Evolutionary conservation across 2,329 filamentous ascomycete genomes (phyloP).

Genomic region (Epichloe typhina): DNA sequence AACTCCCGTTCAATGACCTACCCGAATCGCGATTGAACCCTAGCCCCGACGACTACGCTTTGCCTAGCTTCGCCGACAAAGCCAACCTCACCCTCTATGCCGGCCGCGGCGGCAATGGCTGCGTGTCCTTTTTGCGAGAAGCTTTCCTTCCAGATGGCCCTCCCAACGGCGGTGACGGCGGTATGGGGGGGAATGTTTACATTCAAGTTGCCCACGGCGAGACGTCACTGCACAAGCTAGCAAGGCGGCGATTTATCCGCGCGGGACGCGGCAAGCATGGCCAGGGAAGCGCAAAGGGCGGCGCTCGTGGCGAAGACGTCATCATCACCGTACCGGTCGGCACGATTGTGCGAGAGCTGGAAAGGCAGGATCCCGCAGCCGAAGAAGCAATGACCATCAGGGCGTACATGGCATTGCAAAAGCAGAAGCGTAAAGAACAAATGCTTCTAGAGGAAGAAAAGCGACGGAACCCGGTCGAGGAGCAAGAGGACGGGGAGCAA

Average conservation of each 20-base stretch:
- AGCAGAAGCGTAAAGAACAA: slow-evolving; percentile 19
- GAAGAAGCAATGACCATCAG: slow-evolving; percentile 40
- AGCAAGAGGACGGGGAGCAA: slow-evolving; percentile 6
- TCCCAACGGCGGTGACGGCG: slow-evolving; percentile 89
- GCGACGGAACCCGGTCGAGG: slow-evolving; percentile 7
- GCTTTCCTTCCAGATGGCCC: slow-evolving; percentile 82
- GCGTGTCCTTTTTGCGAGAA: slow-evolving; percentile 86
- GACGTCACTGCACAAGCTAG: slow-evolving; percentile 85
- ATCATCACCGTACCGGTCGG: slow-evolving; percentile 86
- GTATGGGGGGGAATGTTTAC: slow-evolving; percentile 92
- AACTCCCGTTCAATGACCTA: slow-evolving; percentile 22
- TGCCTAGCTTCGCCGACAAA: slow-evolving; percentile 75
- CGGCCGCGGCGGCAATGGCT: slow-evolving; percentile 77
- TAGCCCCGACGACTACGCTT: slow-evolving; percentile 68
- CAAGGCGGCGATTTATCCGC: slow-evolving; percentile 59
- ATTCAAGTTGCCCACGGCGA: slow-evolving; percentile 87
- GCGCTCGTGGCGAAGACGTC: slow-evolving; percentile 73
- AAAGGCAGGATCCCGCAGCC: slow-evolving; percentile 61
- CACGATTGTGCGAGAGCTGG: slow-evolving; percentile 75
- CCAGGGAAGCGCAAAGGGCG: slow-evolving; percentile 58
- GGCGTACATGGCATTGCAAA: slow-evolving; percentile 19
- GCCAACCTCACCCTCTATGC: slow-evolving; percentile 66
- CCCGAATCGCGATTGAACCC: slow-evolving; percentile 59
- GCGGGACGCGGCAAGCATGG: slow-evolving; percentile 67
- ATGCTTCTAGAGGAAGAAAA: slow-evolving; percentile 23